Evolutionary conservation across 2,329 filamentous ascomycete genomes (phyloP), one percentile per base, ranked within the genome.

Genomic region (Dothistroma pini): DNA sequence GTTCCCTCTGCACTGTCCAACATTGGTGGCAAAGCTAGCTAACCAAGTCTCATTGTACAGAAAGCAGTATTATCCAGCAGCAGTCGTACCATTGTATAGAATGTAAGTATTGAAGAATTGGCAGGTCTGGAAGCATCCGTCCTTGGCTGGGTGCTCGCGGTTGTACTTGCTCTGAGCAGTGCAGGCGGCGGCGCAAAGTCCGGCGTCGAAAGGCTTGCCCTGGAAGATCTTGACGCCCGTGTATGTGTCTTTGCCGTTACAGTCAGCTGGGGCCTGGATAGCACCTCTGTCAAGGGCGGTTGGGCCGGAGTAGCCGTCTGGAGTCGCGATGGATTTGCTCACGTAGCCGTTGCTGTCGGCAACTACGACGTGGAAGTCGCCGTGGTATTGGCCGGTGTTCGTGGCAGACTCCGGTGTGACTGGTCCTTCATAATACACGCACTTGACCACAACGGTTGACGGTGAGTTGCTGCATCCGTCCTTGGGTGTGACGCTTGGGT

Each of bases 361-460:
- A 34, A 63, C 54, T 12, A 63, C 61, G 3, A 63, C 61, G 29
- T 61, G 58, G 47, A 54, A 63, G 19, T 63, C 62, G 48, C 59
- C 63, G 2, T 63, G 49, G 38, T 58, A 67, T 44, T 72, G 67
- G 8, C 71, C 72, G 4, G 59, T 51, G 66, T 71, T 71, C 44
- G 64, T 70, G 4, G 69, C 69, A 8, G 63, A 57, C 29, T 63
- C 63, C 32, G 68, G 62, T 29, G 68, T 64, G 59, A 76, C 69
- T 47, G 63, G 63, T 51, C 72, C 72, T 49, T 73, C 72, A 72
- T 73, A 76, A 47, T 76, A 69, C 16, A 73, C 71, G 69, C 75
- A 76, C 67, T 75, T 75, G 71, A 72, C 75, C 67, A 73, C 74
- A 61, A 73, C 73, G 54, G 74, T 72, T 31, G 70, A 70, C 8